Conservation (phyloP, 176 grass and related monocot genomes). For the Oryza glaberrima region DNA sequence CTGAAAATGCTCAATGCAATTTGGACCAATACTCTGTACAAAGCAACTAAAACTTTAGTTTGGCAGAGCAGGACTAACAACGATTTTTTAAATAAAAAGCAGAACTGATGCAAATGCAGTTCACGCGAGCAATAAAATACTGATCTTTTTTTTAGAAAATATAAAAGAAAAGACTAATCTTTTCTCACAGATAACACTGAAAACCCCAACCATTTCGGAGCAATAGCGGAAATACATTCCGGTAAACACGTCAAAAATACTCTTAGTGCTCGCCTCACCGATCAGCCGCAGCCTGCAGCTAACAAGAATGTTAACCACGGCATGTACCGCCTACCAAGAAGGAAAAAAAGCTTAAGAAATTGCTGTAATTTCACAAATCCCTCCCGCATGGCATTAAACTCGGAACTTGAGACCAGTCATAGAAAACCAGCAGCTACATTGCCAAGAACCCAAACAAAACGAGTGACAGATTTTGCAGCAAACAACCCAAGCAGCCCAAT, state of each 20-base stretch:
- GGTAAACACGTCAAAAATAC: background rate
- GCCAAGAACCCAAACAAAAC: too few relatives aligned
- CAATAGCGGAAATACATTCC: background rate
- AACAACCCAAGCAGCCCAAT: background rate
- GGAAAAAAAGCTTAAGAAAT: background rate
- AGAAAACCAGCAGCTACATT: background rate
- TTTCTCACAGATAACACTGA: background rate
- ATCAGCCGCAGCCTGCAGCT: background rate
- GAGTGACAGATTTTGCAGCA: background rate
- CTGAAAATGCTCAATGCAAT: background rate
- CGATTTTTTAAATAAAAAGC: background rate
- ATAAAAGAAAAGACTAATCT: background rate
- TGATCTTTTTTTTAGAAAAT: background rate
- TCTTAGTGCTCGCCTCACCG: background rate
- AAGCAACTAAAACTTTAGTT: background rate
- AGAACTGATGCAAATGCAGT: background rate
- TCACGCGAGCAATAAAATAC: background rate
- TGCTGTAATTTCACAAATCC: background rate
- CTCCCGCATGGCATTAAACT: background rate
- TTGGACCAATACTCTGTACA: slow-evolving; percentile 4
- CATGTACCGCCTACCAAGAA: background rate
- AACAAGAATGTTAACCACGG: background rate
- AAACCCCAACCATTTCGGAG: background rate
- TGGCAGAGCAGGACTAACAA: background rate
- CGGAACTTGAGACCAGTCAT: background rate